phyloP scores from a whole-genome alignment of 1,284 basidiomycete species.

The Rhizopogon hawkerae region DNA sequence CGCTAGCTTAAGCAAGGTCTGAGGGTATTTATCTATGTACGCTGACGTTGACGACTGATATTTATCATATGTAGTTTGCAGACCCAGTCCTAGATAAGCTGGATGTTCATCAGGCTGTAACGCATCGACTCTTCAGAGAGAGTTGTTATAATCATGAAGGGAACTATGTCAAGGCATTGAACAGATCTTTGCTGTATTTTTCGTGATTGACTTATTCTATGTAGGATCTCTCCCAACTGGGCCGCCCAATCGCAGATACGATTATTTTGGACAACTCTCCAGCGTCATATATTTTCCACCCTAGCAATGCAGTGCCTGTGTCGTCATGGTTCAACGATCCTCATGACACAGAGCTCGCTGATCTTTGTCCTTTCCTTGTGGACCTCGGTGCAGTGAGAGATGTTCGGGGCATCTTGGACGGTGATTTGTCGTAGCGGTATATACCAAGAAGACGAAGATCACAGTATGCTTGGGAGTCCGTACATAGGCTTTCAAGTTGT shows the following conservation, averaged over 20 bases:
- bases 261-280: constrained; percentile 98
- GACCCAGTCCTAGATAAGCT: constrained; percentile 95
- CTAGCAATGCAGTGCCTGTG: constrained; percentile 93
- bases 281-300: constrained; percentile 96
- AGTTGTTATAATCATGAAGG: constrained; percentile 96
- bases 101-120: constrained; percentile 80
- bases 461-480: no score
- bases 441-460: neutral
- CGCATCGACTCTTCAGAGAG: constrained; percentile 90
- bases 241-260: constrained; percentile 78
- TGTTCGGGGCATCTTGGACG: constrained; percentile 80
- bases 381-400: constrained; percentile 83
- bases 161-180: constrained; percentile 89
- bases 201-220: constrained; percentile 6
- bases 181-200: constrained; percentile 5
- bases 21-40: neutral
- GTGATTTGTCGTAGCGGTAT: constrained; percentile 40
- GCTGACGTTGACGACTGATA: neutral
- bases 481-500: no score
- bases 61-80: constrained; percentile 59
- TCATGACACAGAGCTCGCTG: constrained; percentile 90
- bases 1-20: constrained; percentile 85
- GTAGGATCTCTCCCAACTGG: constrained; percentile 89
- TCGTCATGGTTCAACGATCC: constrained; percentile 98
- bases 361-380: constrained; percentile 82